Percentiles rank a stretch among this genome's conserved stretches.
Conservation (phyloP, 257 asterid species). For the Primulina tabacum region DNA sequence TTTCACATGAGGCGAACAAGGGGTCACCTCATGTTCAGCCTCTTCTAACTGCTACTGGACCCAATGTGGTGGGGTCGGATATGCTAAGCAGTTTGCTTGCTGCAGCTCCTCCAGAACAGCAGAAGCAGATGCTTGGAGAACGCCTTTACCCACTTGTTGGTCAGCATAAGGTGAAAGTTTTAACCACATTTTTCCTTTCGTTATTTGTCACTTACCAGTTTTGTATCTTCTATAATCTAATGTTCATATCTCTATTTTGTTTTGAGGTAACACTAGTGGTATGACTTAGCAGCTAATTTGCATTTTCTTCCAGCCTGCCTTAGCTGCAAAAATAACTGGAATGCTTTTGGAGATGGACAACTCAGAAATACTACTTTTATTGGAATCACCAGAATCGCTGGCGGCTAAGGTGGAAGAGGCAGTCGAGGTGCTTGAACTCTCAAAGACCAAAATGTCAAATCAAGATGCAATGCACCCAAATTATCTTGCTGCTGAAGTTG, state of each 20-base stretch:
- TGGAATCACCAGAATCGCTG: slow-evolving; percentile 74
- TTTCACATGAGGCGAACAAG: slow-evolving; percentile 28
- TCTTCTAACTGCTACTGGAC: slow-evolving; percentile 30
- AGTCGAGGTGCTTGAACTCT: slow-evolving; percentile 56
- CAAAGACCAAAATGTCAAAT: slow-evolving; percentile 47
- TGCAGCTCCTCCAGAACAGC: slow-evolving; percentile 62
- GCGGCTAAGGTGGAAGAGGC: slow-evolving; percentile 75
- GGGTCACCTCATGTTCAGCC: slow-evolving; percentile 31
- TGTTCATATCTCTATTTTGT: neutral
- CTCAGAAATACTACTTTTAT: slow-evolving; percentile 51
- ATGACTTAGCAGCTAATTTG: neutral
- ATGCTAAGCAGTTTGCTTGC: slow-evolving; percentile 66
- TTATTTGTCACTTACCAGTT: neutral
- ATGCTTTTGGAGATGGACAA: slow-evolving; percentile 97
- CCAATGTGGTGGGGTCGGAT: slow-evolving; percentile 46
- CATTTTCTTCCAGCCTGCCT: slow-evolving; percentile 54
- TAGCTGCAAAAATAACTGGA: slow-evolving; percentile 77
- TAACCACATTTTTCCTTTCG: neutral
- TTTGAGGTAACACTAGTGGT: neutral
- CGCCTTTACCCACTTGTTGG: slow-evolving; percentile 74
- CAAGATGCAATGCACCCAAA: slow-evolving; percentile 49
- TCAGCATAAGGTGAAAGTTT: slow-evolving; percentile 49
- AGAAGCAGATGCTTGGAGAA: slow-evolving; percentile 74
- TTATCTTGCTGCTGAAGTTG: slow-evolving; percentile 52
- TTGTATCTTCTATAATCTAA: neutral